Evolutionary conservation across 176 grass and related monocot genomes (phyloP), one percentile per base, ranked within the genome.

Genomic region (Triticum timopheevii): DNA sequence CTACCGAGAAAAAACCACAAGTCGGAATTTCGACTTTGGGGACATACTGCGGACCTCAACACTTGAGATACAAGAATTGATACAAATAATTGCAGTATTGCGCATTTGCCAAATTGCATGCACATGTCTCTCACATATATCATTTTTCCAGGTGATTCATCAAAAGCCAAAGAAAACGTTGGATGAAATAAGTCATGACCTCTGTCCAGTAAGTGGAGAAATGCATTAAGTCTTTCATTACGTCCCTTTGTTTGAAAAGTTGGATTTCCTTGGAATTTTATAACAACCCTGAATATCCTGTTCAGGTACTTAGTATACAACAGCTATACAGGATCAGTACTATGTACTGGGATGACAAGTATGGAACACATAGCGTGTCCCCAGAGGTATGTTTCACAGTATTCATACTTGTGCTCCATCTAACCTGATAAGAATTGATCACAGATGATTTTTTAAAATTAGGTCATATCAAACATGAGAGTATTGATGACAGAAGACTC

Each of bases 291-390:
- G 65, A 33, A 72, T 42, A 77, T 81, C 62, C 12, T 88, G 73
- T 92, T 75, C 83, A 98, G 97, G 94, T 91, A 79, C 93, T 98
- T 62, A 94, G 94, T 78, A 96, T 98, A 91, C 97, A 98, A 84
- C 97, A 98, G 69, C 87, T 98, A 91, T 98, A 98, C 85, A 88
- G 97, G 82, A 98, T 98, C 73, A 96, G 97, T 83, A 98, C 97
- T 62, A 98, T 98, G 97, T 98, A 98, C 80, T 98, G 97, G 97
- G 97, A 98, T 90, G 97, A 98, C 77, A 98, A 98, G 80, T 98
- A 98, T 65, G 93, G 93, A 74, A 98, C 94, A 45, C 97, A 98
- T 80, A 96, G 94, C 82, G 97, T 98, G 19, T 92, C 97, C 20
- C 97, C 92, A 82, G 92, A 96, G 90, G 97, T 95, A 94, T 91